Base-by-base conservation (phyloP, 768 basidiomycete species). In the Lentinula boryana region DNA sequence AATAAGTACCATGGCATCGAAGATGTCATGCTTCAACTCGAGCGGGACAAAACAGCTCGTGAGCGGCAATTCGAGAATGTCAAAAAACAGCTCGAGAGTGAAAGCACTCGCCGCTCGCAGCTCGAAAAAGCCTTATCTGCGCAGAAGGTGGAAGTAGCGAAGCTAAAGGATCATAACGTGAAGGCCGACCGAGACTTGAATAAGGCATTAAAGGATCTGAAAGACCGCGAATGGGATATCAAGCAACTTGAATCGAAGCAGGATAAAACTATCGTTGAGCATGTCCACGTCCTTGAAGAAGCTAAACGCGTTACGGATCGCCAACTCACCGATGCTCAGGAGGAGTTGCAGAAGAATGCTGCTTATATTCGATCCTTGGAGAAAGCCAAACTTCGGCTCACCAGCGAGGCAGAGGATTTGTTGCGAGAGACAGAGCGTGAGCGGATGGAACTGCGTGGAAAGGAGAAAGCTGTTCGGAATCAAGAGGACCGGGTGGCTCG, bases 221-320 rank as follows among this genome's bases (percentile, higher is more conserved):
- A 91, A 69, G 80, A 79, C 46, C 85, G 88, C 52, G 92, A 97
- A 66, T 89, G 87, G 84, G 91, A 95, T 60, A 83, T 93, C 64
- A 91, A 87, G 64, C 89, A 95, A 64, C 75, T 98, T 8, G 86
- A 90, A 56, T 88, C 91, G 2, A 86, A 83, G 69, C 90, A 97
- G 69, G 93, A 98, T 77, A 98, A 95, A 77, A 97, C 92, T n/a
- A 95, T 97, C 62, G 95, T 98, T 48, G 95, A 98, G 72, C 96
- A 98, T 68, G 93, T 97, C 27, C 88, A 98, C 70, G 96, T 98
- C 32, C 80, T 96, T 10, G 95, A 98, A 70, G 92, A 95, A 70
- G 96, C 96, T 15, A 98, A 98, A 72, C 87, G 87, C 38, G 87
- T 96, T 60, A 95, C 96, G 1, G 96, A 98, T 70, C 85, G 89